phyloP scores from a whole-genome alignment of 2,329 filamentous ascomycete genomes.

The Incumbomyces lentus region DNA sequence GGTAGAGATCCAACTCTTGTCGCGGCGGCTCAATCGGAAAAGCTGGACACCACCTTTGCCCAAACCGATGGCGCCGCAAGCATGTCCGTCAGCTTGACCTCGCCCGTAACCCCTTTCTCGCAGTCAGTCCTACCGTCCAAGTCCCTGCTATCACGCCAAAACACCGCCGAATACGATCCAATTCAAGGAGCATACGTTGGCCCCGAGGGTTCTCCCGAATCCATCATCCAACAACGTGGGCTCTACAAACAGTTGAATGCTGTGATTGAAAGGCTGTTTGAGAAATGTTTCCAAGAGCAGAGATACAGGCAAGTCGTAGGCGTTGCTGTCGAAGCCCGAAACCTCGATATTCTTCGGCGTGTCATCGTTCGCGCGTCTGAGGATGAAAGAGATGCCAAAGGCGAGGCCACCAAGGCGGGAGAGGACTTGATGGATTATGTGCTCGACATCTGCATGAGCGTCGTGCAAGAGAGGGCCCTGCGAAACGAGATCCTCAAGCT shows the following conservation, averaged over 20 bases:
- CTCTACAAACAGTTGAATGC: slow-evolving; percentile 71
- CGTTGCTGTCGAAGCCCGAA: slow-evolving; percentile 90
- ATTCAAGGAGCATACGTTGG: slow-evolving; percentile 46
- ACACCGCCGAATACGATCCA: slow-evolving; percentile 50
- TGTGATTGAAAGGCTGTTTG: slow-evolving; percentile 82
- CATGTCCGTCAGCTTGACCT: slow-evolving; percentile 59
- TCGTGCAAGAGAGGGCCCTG: slow-evolving; percentile 85
- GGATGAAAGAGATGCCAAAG: slow-evolving; percentile 62
- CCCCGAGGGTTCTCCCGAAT: slow-evolving; percentile 43
- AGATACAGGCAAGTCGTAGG: slow-evolving; percentile 93
- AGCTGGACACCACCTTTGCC: slow-evolving; percentile 71
- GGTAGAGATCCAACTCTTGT: slow-evolving; percentile 45
- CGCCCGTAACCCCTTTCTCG: slow-evolving; percentile 88
- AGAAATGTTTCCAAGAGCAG: slow-evolving; percentile 74
- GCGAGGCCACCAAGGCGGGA: slow-evolving; percentile 49
- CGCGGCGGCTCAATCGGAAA: slow-evolving; percentile 40
- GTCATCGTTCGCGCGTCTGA: slow-evolving; percentile 84
- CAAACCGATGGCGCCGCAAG: slow-evolving; percentile 55
- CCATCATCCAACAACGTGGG: slow-evolving; percentile 58
- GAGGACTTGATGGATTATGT: slow-evolving; percentile 97
- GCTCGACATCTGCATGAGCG: slow-evolving; percentile 90
- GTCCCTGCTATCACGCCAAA: slow-evolving; percentile 78
- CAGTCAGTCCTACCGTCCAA: slow-evolving; percentile 89
- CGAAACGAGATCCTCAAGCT: slow-evolving; percentile 76
- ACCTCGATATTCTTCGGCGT: slow-evolving; percentile 72